Base-by-base conservation (phyloP, 176 grass and related monocot species). In the Oryza glumipatula region DNA sequence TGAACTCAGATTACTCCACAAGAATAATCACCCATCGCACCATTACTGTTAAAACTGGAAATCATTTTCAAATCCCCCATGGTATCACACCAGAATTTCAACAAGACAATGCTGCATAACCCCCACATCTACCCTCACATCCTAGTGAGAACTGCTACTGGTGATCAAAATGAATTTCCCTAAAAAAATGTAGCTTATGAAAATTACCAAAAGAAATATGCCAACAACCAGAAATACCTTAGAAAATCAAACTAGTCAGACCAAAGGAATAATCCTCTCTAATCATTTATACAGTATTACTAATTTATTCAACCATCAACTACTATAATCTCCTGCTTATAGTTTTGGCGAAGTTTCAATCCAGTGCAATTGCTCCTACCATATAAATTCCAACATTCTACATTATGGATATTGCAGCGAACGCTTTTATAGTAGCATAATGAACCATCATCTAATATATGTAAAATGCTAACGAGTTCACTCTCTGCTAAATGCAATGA, bases 391-490 rank as follows among this genome's bases (percentile, higher is more conserved):
- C 15, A 41, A 74, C 11, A 9, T 7, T 15, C n/a, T 30, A 67
- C 6, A 3, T 2, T 30, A 67, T 67, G 28, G 26, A 79, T 71
- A 65, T 64, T 8, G 33, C 36, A 41, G 22, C 5, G 11, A 67
- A 48, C 23, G 28, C 22, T 49, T 63, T 33, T 35, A 41, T 44
- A 46, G 12, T 28, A 48, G 11, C 14, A 15, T 10, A 74, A 30
- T 74, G 23, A 22, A 13, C 12, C 46, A 51, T 30, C 46, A 74
- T 30, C 45, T 13, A 38, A 67, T 63, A 10, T 52, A 86, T 10
- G 43, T 58, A 86, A 86, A 79, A 86, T 65, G 21, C n/a, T 70
- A 77, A 70, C 2, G 48, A 36, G 13, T 36, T 17, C 76, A 21
- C 64, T 60, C 24, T 17, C 19, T 74, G 76, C 32, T 14, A 39